phyloP scores from a whole-genome alignment of 2,329 filamentous ascomycete genomes.

The Lecanicillium sp. region DNA sequence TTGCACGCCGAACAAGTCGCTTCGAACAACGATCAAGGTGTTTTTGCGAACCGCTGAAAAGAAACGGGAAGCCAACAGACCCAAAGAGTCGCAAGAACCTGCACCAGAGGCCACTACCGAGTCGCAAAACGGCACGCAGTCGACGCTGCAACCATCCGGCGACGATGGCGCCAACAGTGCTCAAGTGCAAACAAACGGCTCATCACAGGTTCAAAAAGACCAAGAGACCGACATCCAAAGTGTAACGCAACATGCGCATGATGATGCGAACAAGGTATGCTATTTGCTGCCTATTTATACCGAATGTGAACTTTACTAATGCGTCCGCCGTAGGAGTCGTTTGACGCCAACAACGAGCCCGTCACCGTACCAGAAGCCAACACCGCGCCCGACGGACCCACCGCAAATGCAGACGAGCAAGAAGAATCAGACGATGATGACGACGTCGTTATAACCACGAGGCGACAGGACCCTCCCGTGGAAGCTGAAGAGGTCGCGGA shows the following conservation, averaged over 20 bases:
- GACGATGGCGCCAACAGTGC: constrained; percentile 9
- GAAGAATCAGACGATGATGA: constrained; percentile 10
- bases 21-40: constrained; percentile 87
- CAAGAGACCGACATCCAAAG: too few species aligned
- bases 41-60: constrained; percentile 89
- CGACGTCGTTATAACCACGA: constrained; percentile 11
- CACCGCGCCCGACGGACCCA: constrained; percentile 10
- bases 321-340: too few species aligned
- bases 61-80: constrained; percentile 63
- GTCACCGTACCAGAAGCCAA: constrained; percentile 1
- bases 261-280: too few species aligned
- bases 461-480: constrained; percentile 12
- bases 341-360: too few species aligned
- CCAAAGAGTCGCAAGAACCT: constrained; percentile 37
- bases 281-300: too few species aligned
- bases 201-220: too few species aligned
- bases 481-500: constrained; percentile 8
- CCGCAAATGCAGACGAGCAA: constrained; percentile 9
- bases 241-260: too few species aligned
- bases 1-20: constrained; percentile 79
- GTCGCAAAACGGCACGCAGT: constrained; percentile 23
- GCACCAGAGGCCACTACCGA: constrained; percentile 34
- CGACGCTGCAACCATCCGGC: constrained; percentile 15
- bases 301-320: too few species aligned
- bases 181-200: too few species aligned